Evolutionary conservation across 768 basidiomycete species (phyloP).

Genomic region (Xerocomellus amylosporus): DNA sequence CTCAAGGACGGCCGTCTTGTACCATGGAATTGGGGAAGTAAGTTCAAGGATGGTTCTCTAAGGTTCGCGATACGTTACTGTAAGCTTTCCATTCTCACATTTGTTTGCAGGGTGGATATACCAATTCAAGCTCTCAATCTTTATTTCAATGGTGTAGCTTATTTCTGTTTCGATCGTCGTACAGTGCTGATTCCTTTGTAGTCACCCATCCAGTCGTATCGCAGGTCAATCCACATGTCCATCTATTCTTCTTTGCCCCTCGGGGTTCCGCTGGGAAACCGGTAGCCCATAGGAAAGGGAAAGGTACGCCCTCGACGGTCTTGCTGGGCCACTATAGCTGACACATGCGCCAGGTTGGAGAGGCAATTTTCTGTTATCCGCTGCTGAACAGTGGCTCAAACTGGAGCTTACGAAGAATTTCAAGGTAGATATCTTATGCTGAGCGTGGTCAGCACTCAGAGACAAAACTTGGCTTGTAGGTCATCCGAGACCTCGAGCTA

Average conservation of each 20-base stretch:
- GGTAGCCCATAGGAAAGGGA: conserved; percentile 90
- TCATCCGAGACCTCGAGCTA: conserved; percentile 95
- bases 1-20: conserved; percentile 72
- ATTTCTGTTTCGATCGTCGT: not conserved
- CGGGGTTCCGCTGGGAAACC: conserved; percentile 88
- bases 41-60: conserved; percentile 91
- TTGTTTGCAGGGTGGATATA: conserved; percentile 75
- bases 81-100: not conserved
- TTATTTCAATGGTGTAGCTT: conserved; percentile 73
- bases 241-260: conserved; percentile 93
- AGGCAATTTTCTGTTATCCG: conserved; percentile 89
- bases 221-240: conserved; percentile 89
- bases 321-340: not conserved
- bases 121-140: conserved; percentile 84
- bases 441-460: not conserved
- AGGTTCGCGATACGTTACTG: conserved; percentile 43
- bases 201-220: conserved; percentile 93
- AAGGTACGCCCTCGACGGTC: conserved; percentile 46
- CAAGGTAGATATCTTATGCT: conserved; percentile 45
- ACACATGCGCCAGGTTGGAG: conserved; percentile 68
- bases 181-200: conserved; percentile 23
- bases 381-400: conserved; percentile 93
- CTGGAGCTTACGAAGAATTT: conserved; percentile 96
- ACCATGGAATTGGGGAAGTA: conserved; percentile 94
- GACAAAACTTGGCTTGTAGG: conserved; percentile 32